Base-by-base conservation (phyloP, 352 stramenopile species). In the Stramenopiles sp. region DNA sequence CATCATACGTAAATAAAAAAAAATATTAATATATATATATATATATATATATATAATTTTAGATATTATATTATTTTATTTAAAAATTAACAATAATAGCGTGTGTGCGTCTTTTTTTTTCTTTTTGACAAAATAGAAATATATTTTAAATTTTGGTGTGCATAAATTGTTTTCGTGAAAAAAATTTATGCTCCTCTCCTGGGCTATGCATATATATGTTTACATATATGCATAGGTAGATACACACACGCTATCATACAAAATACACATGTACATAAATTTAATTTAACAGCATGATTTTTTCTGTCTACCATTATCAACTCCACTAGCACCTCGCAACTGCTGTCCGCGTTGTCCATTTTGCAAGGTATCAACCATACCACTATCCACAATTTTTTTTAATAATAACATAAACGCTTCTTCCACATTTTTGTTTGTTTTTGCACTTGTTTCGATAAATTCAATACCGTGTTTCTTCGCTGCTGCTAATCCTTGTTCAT, bases 361-460 rank as follows among this genome's bases (percentile, higher is more conserved):
- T 13, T 53, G 38, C 13, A 13, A 13, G 13, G 4, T 53, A 53
- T 53, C 38, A 13, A 53, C 13, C 38, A 53, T 53, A 53, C 38
- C 38, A 13, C 38, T 53, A 53, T 53, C 38, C 4, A 53, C 38
- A 53, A 53, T 53, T 53, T 53, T 53, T 53, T 13, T 4, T 53
- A 53, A 13, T 13, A 53, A 13, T 13, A 53, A 53, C 38, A 53
- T 53, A 76, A 76, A 76, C 30, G 65, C 31, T 76, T 76, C 13
- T 76, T 76, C 65, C 4, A 76, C 65, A 20, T 76, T 76, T 7
- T 33, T 31, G 65, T 33, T 33, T 4, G 30, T 76, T 7, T 33
- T 31, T 31, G 65, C 65, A 33, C 65, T 76, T 13, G 65, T 76
- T 13, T 76, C 65, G 65, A 76, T 76, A 31, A 33, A 33, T 76